Conservation (phyloP, 2,329 filamentous ascomycete species). For the Fusarium drepaniforme region DNA sequence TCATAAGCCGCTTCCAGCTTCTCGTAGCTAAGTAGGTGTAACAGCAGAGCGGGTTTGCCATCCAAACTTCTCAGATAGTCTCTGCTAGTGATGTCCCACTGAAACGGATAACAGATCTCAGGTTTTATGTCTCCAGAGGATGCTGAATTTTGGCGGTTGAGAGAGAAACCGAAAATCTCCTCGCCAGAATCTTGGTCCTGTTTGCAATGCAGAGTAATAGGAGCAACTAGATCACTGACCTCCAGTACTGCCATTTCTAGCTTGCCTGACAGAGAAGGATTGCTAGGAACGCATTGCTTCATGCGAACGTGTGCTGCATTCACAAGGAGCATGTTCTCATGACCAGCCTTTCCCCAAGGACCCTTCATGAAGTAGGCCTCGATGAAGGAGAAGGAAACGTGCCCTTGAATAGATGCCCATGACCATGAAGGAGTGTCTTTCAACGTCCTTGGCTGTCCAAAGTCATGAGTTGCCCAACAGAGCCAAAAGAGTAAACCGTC, state of each 20-base stretch:
- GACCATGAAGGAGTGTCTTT: constrained; percentile 6
- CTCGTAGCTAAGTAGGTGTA: constrained; percentile 2
- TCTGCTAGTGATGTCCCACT: neutral
- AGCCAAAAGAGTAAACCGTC: neutral
- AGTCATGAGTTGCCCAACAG: neutral
- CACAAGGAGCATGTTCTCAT: neutral
- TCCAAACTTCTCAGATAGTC: neutral
- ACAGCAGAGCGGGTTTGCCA: neutral
- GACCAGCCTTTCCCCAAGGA: neutral
- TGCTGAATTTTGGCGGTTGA: neutral
- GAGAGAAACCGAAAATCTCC: neutral
- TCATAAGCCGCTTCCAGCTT: neutral
- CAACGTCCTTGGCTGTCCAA: neutral
- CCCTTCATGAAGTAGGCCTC: constrained; percentile 2
- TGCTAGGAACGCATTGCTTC: neutral
- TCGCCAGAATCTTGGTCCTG: neutral
- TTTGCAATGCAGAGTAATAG: neutral
- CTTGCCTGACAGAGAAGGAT: constrained; percentile 5
- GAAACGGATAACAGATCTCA: neutral
- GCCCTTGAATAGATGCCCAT: neutral
- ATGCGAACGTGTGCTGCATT: neutral
- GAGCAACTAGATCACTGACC: neutral
- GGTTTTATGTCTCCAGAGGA: accelerated
- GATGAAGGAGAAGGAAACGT: neutral
- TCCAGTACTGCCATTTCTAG: neutral